Evolutionary conservation across 768 basidiomycete species (phyloP), one percentile per base, ranked within the genome.

Genomic region (Glaciozyma martinii): DNA sequence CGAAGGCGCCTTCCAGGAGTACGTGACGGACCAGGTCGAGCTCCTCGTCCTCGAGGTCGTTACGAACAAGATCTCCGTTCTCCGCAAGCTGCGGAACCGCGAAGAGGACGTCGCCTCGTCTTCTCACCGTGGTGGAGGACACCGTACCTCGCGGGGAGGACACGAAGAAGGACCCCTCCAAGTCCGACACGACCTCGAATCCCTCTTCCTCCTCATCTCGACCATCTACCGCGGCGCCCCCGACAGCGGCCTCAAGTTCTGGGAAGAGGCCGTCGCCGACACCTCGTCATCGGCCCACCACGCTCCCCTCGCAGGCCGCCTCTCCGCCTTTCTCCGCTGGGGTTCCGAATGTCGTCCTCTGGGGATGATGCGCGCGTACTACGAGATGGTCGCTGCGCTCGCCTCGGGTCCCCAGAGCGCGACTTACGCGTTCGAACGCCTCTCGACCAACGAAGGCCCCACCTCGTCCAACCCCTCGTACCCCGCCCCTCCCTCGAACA

Each of bases 381-480:
- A 90, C 74, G 88, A 93, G 71, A 93, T 93, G 92, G 78, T 95
- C 37, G 80, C 83, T 12, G 89, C 92, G 27, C 80, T 93, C 32
- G 82, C 89, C 3, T 86, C 87, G 59, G 91, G 91, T 0, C 85
- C 86, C 63, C 85, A 86, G 70, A 89, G 88, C 71, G 89, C 89
- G 70, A 87, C 90, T 72, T 79, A 89, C 16, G 86, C 89, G 19
- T 90, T 90, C 78, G 91, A 92, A 75, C 92, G 93, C 76, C 82
- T 95, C 75, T 86, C 85, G 21, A 79, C 86, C 42, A 44, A 59
- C 16, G 59, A 56, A 3, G 12, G 29, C 2, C 29, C 47, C 19
- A 43, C 46, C 37, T 61, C 64, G 19, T 44, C 59, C 18, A 37
- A 33, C 8, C 12, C 33, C 12, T 23, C n/a, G 59, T 57, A 2